Evolutionary conservation across 352 stramenopile species (phyloP), one percentile per base, ranked within the genome.

Genomic region (Lagenidium giganteum): DNA sequence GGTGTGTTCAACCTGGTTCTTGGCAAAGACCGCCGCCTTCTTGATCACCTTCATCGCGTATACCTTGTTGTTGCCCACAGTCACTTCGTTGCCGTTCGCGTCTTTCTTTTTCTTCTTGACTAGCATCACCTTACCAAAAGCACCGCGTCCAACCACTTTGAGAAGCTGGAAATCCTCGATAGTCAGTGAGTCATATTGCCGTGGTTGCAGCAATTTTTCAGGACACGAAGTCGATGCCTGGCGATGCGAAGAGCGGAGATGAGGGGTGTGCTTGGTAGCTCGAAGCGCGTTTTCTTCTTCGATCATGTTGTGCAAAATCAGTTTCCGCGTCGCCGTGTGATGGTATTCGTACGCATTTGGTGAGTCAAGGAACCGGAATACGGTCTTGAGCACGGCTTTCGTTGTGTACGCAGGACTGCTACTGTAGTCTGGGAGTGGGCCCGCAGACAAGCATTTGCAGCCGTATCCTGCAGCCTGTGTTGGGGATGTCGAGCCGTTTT

Each of bases 81-180:
- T 28, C 25, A 23, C 18, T 20, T 23, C 31, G 16, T 35, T 47
- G 21, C 29, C 26, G 11, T 27, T 23, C 14, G 11, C 22, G 13
- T 24, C 25, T 30, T 53, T 57, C 33, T 29, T 32, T 33, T 87
- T 89, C 35, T 86, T 70, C 16, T 74, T 62, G 6, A 95, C 85
- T 22, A 94, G 51, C 70, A 96, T 90, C 11, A 98, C 95, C 51
- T 98, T 98, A 16, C 95, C 95, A 59, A 98, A 98, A 1, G 92
- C 92, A 22, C 96, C 97, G 56, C 97, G 95, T 4, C 97, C 97
- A 12, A 99, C 95, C 3, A 99, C 95, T 20, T 91, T 95, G 18
- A 99, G 70, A 3, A 99, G 61, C 48, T 98, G 85, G 62, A 99
- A 99, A 53, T 99, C 96, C 26, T 97, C 88, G 14, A 97, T 84